phyloP scores from a whole-genome alignment of 352 stramenopile species.

The Plasmopara viticola region DNA sequence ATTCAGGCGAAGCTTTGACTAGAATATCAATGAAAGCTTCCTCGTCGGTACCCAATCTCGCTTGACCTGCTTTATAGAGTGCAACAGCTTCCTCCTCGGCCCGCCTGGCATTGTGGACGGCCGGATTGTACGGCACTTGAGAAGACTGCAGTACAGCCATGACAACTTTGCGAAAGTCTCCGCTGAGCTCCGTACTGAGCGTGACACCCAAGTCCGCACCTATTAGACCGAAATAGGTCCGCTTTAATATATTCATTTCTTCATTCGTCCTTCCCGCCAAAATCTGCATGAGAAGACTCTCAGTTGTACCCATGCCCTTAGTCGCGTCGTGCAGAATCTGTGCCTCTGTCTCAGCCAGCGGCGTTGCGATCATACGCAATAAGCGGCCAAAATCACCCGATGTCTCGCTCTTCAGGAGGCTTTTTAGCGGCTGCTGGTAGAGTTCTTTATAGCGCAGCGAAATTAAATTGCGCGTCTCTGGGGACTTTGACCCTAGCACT shows the following conservation, averaged over 20 bases:
- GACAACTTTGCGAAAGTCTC: constrained; percentile 69
- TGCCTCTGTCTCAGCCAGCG: constrained; percentile 63
- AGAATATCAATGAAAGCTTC: constrained; percentile 61
- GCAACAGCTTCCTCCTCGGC: constrained; percentile 53
- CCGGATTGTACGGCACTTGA: constrained; percentile 45
- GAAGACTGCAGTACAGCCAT: constrained; percentile 60
- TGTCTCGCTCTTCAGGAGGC: constrained; percentile 60
- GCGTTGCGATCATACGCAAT: constrained; percentile 67
- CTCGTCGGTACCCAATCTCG: constrained; percentile 66
- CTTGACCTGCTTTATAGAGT: constrained; percentile 76
- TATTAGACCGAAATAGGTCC: constrained; percentile 64
- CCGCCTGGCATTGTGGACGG: constrained; percentile 57
- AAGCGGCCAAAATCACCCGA: constrained; percentile 67
- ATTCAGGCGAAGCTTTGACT: constrained; percentile 48
- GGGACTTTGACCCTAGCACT: constrained; percentile 62
- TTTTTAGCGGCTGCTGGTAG: constrained; percentile 47
- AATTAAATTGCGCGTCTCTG: constrained; percentile 62
- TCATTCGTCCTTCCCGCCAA: constrained; percentile 63
- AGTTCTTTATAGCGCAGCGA: constrained; percentile 64
- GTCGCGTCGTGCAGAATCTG: constrained; percentile 60
- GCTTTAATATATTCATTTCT: constrained; percentile 78
- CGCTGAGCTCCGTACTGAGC: constrained; percentile 60
- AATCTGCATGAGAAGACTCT: constrained; percentile 65
- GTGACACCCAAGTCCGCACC: constrained; percentile 63
- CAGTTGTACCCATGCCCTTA: constrained; percentile 66